Conservation (phyloP, 2,329 filamentous ascomycete genomes). For the Triangularia verruculosa region DNA sequence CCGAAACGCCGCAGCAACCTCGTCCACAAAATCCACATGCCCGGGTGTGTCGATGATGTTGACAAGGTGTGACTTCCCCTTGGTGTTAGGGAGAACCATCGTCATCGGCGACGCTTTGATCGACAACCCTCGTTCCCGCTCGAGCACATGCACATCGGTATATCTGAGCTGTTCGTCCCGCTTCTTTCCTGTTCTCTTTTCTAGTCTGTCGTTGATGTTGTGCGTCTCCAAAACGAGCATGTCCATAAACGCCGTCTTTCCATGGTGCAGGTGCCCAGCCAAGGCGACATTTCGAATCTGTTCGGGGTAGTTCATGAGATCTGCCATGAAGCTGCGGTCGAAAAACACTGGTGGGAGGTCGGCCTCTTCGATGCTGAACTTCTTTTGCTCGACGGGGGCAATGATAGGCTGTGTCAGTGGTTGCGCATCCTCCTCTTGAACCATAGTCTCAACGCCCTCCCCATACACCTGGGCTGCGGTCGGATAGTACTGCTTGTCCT, state of each 20-base stretch:
- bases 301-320: constrained; percentile 93
- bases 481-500: constrained; percentile 99
- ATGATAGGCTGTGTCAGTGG: constrained; percentile 90
- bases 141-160: constrained; percentile 86
- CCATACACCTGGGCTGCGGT: constrained; percentile 97
- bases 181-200: constrained; percentile 76
- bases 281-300: constrained; percentile 92
- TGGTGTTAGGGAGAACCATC: constrained; percentile 80
- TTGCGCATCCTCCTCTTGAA: constrained; percentile 96
- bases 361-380: constrained; percentile 89
- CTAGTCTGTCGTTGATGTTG: constrained; percentile 73
- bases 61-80: constrained; percentile 90
- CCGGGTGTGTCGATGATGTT: constrained; percentile 96
- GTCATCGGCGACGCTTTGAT: constrained; percentile 95
- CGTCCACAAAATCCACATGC: constrained; percentile 97
- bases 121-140: constrained; percentile 85
- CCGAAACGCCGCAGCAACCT: constrained; percentile 83
- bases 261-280: constrained; percentile 91
- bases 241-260: constrained; percentile 97
- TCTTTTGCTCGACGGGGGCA: constrained; percentile 88
- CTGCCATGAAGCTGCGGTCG: constrained; percentile 87
- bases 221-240: constrained; percentile 97
- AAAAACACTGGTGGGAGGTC: constrained; percentile 87
- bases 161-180: constrained; percentile 90
- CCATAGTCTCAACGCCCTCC: constrained; percentile 87